These are phyloP conservation scores for Exophiala dermatitidis DNA, from an alignment of 2,329 filamentous ascomycete species.

Conservation along the genomic window DNA sequence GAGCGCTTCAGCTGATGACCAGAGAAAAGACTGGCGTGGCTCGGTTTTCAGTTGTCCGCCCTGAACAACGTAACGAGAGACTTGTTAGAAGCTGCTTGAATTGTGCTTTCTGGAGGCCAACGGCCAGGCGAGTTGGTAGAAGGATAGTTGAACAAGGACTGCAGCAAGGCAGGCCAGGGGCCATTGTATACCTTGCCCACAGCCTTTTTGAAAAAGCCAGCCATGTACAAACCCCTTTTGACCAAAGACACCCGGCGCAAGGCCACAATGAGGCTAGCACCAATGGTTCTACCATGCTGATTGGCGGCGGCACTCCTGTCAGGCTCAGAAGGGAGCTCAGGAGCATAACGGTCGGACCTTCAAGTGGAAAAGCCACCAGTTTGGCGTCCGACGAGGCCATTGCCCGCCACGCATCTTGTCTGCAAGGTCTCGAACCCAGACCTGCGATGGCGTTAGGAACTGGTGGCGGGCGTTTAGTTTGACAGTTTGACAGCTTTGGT, in stretches of 20 bases:
- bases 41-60: neutral
- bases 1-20: neutral
- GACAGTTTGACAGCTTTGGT: neutral
- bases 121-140: neutral
- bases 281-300: neutral
- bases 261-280: neutral
- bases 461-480: neutral
- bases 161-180: neutral
- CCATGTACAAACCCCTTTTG: neutral
- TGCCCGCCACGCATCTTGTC: neutral
- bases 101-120: neutral
- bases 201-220: neutral
- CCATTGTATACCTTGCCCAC: neutral
- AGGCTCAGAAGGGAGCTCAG: neutral
- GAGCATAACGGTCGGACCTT: neutral
- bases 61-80: neutral
- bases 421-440: neutral
- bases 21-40: neutral
- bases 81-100: neutral
- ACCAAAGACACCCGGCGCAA: neutral
- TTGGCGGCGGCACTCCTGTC: neutral
- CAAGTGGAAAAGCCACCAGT: neutral
- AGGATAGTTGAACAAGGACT: neutral
- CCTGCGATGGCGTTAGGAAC: neutral
- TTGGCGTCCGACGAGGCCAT: neutral